Conservation (phyloP, 2,329 filamentous ascomycete genomes). For the Coniochaeta ligniaria region DNA sequence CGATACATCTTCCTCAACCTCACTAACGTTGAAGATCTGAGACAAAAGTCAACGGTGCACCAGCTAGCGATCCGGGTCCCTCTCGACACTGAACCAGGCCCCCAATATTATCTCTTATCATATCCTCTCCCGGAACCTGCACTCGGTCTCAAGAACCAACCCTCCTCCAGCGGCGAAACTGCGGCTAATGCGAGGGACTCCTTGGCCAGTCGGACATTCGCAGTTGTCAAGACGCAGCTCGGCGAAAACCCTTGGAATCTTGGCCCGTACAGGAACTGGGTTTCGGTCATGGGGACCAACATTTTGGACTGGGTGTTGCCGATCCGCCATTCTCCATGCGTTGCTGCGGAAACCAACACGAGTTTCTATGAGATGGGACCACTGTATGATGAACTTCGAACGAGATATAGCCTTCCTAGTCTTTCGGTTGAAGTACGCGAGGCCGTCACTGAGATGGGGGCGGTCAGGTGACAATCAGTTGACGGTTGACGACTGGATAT, state of each 20-base stretch:
- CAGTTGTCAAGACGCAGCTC: conserved; percentile 64
- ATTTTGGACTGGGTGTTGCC: conserved; percentile 76
- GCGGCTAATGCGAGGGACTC: conserved; percentile 27
- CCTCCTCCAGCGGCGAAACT: conserved; percentile 1
- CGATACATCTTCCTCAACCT: conserved; percentile 66
- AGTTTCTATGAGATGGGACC: conserved; percentile 64
- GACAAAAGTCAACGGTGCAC: conserved; percentile 52
- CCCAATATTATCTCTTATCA: conserved; percentile 43
- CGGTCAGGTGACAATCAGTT: background rate
- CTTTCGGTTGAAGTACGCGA: background rate
- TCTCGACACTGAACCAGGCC: conserved; percentile 30
- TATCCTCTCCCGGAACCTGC: conserved; percentile 43
- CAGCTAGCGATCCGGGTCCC: conserved; percentile 70
- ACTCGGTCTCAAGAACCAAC: conserved; percentile 15
- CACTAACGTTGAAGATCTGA: conserved; percentile 78
- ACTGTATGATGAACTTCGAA: conserved; percentile 49
- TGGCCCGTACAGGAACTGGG: conserved; percentile 63
- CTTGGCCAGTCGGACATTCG: conserved; percentile 61
- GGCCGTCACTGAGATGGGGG: background rate
- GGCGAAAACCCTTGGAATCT: conserved; percentile 85
- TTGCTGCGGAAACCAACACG: conserved; percentile 54
- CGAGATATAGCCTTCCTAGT: conserved; percentile 27
- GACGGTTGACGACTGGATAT: background rate
- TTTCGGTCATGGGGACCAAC: conserved; percentile 68
- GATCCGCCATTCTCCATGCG: conserved; percentile 66